Conservation (phyloP, 1,139 yeast species). For the Entelexis sorbosivorans region DNA sequence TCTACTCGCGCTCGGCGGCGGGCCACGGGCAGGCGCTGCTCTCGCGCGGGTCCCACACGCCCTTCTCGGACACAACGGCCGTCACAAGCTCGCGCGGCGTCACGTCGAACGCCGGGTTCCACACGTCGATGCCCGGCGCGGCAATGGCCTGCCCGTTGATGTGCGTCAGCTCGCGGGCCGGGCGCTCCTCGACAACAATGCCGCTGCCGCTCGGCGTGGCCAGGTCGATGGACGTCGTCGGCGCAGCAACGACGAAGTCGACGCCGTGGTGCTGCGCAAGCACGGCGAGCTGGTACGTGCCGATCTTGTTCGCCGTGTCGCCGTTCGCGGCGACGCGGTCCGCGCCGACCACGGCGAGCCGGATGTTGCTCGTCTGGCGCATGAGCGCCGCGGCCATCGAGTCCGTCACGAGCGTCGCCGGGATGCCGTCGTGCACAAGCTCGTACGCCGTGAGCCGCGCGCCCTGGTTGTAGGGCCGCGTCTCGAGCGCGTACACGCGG, state of each 20-base stretch:
- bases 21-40: not conserved
- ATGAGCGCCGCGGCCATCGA: constrained; percentile 81
- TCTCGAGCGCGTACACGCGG: constrained; percentile 80
- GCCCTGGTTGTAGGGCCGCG: constrained; percentile 95
- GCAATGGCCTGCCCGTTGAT: constrained; percentile 70
- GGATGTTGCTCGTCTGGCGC: constrained; percentile 42
- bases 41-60: constrained; percentile 27
- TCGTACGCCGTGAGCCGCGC: constrained; percentile 89
- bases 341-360: constrained; percentile 94
- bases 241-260: constrained; percentile 88
- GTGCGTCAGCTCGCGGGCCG: constrained; percentile 63
- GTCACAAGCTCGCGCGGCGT: constrained; percentile 76
- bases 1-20: not conserved
- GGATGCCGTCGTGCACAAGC: constrained; percentile 70
- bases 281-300: constrained; percentile 83
- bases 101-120: constrained; percentile 96
- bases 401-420: constrained; percentile 81
- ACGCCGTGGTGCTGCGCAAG: constrained; percentile 47
- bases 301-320: constrained; percentile 93
- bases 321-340: constrained; percentile 78
- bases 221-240: constrained; percentile 77
- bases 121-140: constrained; percentile 71
- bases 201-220: constrained; percentile 55
- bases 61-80: constrained; percentile 75
- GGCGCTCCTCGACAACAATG: constrained; percentile 80